Conservation (phyloP, 768 basidiomycete genomes). For the Tulasnella sp. region DNA sequence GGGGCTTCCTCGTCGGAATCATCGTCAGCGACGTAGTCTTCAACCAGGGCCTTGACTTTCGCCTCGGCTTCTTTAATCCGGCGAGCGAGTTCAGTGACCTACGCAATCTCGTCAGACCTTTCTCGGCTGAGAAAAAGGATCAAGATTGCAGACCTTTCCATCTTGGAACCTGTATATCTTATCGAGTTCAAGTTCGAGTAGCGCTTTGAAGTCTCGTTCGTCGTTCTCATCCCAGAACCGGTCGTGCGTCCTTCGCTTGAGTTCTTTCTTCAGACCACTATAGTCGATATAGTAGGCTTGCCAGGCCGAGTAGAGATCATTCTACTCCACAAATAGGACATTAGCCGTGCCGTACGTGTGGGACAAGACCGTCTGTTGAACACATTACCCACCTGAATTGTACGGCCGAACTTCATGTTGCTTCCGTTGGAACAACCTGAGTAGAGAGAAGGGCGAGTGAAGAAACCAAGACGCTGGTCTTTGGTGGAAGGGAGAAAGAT, state of each 20-base stretch:
- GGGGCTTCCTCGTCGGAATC: constrained; percentile 14
- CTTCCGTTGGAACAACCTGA: not conserved
- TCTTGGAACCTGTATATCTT: constrained; percentile 18
- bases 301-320: constrained; percentile 17
- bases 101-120: not conserved
- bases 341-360: not conserved
- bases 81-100: constrained; percentile 16
- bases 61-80: constrained; percentile 18
- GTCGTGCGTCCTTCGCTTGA: constrained; percentile 11
- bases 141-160: constrained; percentile 8
- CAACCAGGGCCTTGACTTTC: constrained; percentile 14
- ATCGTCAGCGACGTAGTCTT: constrained; percentile 13
- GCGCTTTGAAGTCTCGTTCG: constrained; percentile 13
- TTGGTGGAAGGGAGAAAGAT: not conserved
- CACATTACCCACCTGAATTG: constrained; percentile 15
- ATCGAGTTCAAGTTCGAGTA: constrained; percentile 15
- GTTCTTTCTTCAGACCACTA: constrained; percentile 16
- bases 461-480: not conserved
- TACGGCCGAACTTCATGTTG: constrained; percentile 19
- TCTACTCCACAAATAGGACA: not conserved
- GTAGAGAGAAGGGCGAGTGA: not conserved
- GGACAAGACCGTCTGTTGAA: not conserved
- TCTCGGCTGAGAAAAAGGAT: not conserved
- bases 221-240: constrained; percentile 11
- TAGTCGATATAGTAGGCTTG: constrained; percentile 18